Evolutionary conservation across 2,329 filamentous ascomycete species (phyloP), one percentile per base, ranked within the genome.

Genomic region (Lachnellula cervina): DNA sequence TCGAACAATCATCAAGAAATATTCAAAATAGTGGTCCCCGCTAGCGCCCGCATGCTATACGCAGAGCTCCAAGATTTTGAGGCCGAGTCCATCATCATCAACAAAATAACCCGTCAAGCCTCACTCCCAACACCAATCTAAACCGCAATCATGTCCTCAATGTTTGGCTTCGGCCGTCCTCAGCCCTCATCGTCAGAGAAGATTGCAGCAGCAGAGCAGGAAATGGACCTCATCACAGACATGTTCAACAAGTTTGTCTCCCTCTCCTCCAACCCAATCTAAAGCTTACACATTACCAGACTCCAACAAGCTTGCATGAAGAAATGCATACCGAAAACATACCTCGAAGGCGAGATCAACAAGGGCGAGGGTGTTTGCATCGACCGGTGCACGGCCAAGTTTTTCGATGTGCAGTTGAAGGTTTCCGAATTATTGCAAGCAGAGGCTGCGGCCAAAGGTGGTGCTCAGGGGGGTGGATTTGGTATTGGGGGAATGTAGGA

Each of bases 341-440:
- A 97, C 84, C 90, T 91, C 73, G 94, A 99, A 79, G 85, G 83
- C 73, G 93, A 99, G 68, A 86, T 99, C 69, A 96, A 97, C 84
- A 99, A 99, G 80, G 95, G 92, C 80, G 94, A 99, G 77, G 91
- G 88, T 66, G 94, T 99, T 67, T 99, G 95, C 79, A 86, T 99
- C 66, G 94, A 99, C 78, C 90, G 94, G 70, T 99, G 95, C 77
- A 89, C 95, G 56, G 83, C 89, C 71, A 99, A 99, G 80, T 99
- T 97, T 80, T 97, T 99, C 77, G 93, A 97, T 68, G 92, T 96
- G 69, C 96, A 96, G 74, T 86, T 96, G 80, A 97, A 97, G 80
- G 90, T 97, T 58, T 93, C 89, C 69, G 92, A 97, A 77, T 90
- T 95, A 77, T 91, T 97, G 85, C 91, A 97, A 77, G 84, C 87